These are phyloP conservation scores for Agastache rugosa DNA, from an alignment of 257 asterid species.

Conservation along the genomic window DNA sequence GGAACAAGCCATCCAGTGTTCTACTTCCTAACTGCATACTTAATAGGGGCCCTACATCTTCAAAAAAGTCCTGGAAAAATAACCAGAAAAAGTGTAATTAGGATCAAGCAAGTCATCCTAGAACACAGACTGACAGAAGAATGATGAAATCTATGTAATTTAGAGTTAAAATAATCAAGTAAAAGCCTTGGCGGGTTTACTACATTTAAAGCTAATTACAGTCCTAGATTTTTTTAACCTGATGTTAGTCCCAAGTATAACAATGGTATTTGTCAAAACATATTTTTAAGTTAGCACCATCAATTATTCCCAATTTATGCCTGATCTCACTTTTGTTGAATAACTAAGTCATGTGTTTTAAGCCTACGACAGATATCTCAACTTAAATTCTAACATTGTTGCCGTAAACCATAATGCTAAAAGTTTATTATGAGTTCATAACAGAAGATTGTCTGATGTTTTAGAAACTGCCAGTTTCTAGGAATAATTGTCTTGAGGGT, in stretches of 20 bases:
- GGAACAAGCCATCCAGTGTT: slow-evolving; percentile 92
- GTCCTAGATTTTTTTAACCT: not conserved
- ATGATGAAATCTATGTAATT: slow-evolving; percentile 5
- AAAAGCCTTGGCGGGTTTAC: slow-evolving; percentile 15
- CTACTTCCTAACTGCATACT: slow-evolving; percentile 94
- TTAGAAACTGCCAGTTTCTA: not conserved
- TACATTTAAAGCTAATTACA: not conserved
- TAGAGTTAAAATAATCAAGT: slow-evolving; percentile 16
- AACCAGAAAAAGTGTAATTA: slow-evolving; percentile 27
- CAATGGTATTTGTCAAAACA: slow-evolving; percentile 13
- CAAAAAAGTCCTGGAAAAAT: slow-evolving; percentile 84
- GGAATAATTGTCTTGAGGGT: slow-evolving; percentile 25
- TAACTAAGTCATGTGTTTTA: slow-evolving; percentile 3
- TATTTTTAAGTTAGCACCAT: slow-evolving; percentile 24
- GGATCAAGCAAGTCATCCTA: slow-evolving; percentile 28
- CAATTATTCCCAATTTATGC: slow-evolving; percentile 20
- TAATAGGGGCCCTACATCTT: slow-evolving; percentile 92
- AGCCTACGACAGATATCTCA: slow-evolving; percentile 14
- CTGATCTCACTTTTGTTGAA: slow-evolving; percentile 13
- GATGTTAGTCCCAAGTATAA: not conserved
- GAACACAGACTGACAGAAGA: slow-evolving; percentile 10
- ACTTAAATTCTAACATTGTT: not conserved
- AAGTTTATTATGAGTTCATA: not conserved
- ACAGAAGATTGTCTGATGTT: slow-evolving; percentile 23
- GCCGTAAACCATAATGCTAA: slow-evolving; percentile 7